Evolutionary conservation across 1,284 basidiomycete species (phyloP).

Genomic region (Ganoderma multipileum): DNA sequence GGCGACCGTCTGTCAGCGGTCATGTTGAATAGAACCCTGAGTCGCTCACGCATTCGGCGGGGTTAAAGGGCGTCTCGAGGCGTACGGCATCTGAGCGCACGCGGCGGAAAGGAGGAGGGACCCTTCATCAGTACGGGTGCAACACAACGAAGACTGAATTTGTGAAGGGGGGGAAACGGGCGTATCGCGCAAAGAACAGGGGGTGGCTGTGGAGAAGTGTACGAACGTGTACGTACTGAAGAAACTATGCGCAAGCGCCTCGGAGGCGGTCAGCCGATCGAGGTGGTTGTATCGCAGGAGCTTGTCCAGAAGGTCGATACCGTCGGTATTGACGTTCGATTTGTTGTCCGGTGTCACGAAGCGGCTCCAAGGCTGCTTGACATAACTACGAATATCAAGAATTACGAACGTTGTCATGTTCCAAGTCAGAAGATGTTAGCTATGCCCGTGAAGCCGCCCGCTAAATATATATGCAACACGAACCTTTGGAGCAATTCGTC

Average conservation of each 20-base stretch:
- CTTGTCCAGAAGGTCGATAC: slow-evolving; percentile 85
- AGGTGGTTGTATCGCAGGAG: slow-evolving; percentile 86
- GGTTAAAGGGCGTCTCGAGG: slow-evolving; percentile 56
- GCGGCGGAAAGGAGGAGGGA: not conserved
- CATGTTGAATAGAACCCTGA: slow-evolving; percentile 59
- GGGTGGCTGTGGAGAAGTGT: slow-evolving; percentile 20
- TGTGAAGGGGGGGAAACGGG: not conserved
- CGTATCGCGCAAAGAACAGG: not conserved
- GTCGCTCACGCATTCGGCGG: slow-evolving; percentile 60
- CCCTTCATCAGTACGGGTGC: not conserved
- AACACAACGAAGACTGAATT: not conserved
- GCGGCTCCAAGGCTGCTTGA: slow-evolving; percentile 78
- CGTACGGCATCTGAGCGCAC: slow-evolving; percentile 53
- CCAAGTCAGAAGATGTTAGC: not conserved
- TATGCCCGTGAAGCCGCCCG: not conserved
- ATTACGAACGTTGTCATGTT: slow-evolving; percentile 7
- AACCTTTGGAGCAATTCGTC: slow-evolving; percentile 72
- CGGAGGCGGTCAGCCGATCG: slow-evolving; percentile 82
- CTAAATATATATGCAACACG: slow-evolving; percentile 24
- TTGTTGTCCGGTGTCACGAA: slow-evolving; percentile 80
- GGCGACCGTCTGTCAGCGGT: not conserved
- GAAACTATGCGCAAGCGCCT: slow-evolving; percentile 80
- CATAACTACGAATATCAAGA: slow-evolving; percentile 54
- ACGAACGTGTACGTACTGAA: slow-evolving; percentile 60
- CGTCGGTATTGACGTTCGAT: slow-evolving; percentile 75